Evolutionary conservation across 2,329 filamentous ascomycete genomes (phyloP), one percentile per base, ranked within the genome.

Genomic region (Fusarium piperis): DNA sequence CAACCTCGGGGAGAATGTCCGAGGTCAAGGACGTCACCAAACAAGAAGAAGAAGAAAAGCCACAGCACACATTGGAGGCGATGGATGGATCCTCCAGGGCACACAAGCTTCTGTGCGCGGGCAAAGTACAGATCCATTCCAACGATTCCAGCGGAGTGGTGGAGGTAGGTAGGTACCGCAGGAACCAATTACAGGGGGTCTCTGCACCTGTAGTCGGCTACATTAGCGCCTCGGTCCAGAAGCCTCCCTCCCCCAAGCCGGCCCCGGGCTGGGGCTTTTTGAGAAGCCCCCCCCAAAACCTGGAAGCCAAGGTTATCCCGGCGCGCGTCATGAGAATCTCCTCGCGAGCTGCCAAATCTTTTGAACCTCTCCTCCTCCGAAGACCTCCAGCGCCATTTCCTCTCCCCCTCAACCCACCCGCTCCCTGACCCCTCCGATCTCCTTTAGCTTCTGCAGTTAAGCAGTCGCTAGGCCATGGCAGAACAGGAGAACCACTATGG

Each of bases 401-500:
- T 38, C 44, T 46, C 51, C 41, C 41, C 51, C 44, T 41, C 64
- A 67, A 67, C 72, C 44, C 65, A 66, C 71, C 67, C 74, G 65
- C 67, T 67, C 60, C 59, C 61, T 62, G 48, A 59, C 46, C 64
- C 57, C 18, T 60, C 55, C 33, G 59, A 68, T 56, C 48, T 53
- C 64, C 63, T 69, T 72, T 60, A 66, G 73, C 66, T 72, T 75
- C 73, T 76, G 74, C 73, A 65, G 55, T 64, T 70, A 62, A 68
- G 72, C 75, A 71, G 75, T 69, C 73, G 75, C 73, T 71, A 65
- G 73, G 80, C 78, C 79, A 84, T 84, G 82, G 81, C 81, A 75
- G 81, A 83, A 65, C 76, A 79, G 67, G 83, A 85, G 74, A 79
- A 81, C 74, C 81, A 83, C 68, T 82, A 86, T 80, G 83, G 79